Evolutionary conservation across 371 early-diverging fungal genomes (phyloP).

Genomic region (Synchytrium microbalum): DNA sequence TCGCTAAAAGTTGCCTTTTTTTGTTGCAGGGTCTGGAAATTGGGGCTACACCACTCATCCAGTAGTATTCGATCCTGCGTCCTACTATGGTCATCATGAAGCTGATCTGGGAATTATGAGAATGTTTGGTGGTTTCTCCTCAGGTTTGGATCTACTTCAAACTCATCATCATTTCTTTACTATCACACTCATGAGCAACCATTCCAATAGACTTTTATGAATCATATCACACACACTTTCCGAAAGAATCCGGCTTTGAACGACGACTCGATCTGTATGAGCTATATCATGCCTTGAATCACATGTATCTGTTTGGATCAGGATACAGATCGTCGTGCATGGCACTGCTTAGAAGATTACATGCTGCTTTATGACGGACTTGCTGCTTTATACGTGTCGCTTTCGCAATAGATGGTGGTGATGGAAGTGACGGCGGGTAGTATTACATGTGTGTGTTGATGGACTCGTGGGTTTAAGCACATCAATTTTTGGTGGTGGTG

Average conservation of each 20-base stretch:
- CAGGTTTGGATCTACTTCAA: slow-evolving; percentile 2
- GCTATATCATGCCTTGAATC: slow-evolving; percentile 32
- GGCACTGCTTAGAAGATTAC: not conserved
- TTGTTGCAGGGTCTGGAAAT: slow-evolving; percentile 9
- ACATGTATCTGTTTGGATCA: slow-evolving; percentile 29
- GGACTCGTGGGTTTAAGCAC: no score
- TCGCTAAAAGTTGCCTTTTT: not conserved
- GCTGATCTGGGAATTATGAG: slow-evolving; percentile 34
- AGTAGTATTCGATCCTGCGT: slow-evolving; percentile 33
- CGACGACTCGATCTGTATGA: slow-evolving; percentile 23
- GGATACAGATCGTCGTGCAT: slow-evolving; percentile 18
- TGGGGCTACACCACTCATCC: slow-evolving; percentile 1
- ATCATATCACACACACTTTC: slow-evolving; percentile 24
- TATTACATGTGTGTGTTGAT: no score
- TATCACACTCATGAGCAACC: no score
- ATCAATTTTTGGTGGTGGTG: no score
- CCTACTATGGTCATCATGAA: slow-evolving; percentile 32
- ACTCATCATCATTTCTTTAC: slow-evolving; percentile 3
- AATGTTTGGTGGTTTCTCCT: slow-evolving; percentile 30
- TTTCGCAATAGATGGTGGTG: not conserved
- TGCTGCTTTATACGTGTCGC: no score
- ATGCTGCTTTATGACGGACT: not conserved
- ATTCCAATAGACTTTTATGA: slow-evolving; percentile 13
- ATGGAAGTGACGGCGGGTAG: not conserved
- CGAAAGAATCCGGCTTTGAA: slow-evolving; percentile 27